Conservation (phyloP, 1,284 basidiomycete species). For the Cryptococcus neoformans region DNA sequence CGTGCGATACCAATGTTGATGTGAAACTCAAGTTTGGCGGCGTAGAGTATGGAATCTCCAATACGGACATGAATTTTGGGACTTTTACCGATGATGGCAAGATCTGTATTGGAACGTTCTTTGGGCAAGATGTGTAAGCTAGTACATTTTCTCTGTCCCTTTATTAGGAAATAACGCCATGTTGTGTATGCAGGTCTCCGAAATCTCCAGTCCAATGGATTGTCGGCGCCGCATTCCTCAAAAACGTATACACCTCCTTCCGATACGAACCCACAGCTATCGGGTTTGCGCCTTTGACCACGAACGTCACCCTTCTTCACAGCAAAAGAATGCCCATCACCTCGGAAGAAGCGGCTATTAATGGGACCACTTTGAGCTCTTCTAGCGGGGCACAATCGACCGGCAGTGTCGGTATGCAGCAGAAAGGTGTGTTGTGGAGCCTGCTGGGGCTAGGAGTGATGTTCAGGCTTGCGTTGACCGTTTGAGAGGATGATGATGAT, state of each 20-base stretch:
- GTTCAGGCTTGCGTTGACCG: not conserved
- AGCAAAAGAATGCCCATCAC: too few species aligned
- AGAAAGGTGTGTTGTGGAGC: not conserved
- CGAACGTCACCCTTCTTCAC: not conserved
- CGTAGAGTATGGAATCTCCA: constrained; percentile 61
- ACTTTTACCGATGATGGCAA: constrained; percentile 47
- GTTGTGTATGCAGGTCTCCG: constrained; percentile 3
- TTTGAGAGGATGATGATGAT: not conserved
- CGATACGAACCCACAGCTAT: constrained; percentile 52
- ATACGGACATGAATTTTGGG: constrained; percentile 72
- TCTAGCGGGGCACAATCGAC: not conserved
- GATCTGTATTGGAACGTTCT: constrained; percentile 81
- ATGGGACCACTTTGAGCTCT: not conserved
- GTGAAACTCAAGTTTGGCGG: constrained; percentile 70
- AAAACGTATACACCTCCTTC: constrained; percentile 56
- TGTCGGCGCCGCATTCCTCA: constrained; percentile 89
- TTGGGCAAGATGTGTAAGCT: constrained; percentile 59
- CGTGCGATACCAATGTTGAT: constrained; percentile 68
- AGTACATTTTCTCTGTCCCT: not conserved
- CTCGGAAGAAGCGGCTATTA: not conserved
- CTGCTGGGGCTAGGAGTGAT: not conserved
- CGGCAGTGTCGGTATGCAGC: not conserved
- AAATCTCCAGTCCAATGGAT: constrained; percentile 67
- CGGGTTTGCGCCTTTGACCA: constrained; percentile 50
- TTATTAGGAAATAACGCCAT: not conserved